Percentiles rank a stretch among this genome's conserved stretches.
Evolutionary conservation across 345 rosid species (phyloP).

Genomic region (Arabis hirsuta): DNA sequence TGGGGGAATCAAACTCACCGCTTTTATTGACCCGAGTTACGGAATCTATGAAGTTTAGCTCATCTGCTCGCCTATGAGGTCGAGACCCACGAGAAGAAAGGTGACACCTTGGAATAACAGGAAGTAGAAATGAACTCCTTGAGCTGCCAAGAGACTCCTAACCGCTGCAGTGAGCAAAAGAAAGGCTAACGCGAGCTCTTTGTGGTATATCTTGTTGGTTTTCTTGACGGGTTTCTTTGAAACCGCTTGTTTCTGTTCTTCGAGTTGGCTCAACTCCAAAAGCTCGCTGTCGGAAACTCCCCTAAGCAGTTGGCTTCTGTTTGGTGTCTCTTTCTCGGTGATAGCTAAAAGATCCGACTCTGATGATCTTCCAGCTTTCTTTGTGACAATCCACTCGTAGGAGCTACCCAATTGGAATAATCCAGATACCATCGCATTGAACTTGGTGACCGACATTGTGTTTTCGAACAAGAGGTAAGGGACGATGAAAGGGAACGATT

Average conservation of each 20-base stretch:
- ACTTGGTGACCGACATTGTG: conserved; percentile 92
- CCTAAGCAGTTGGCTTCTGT: conserved; percentile 51
- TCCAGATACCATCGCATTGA: conserved; percentile 89
- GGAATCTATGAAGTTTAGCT: conserved; percentile 43
- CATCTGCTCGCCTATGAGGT: conserved; percentile 88
- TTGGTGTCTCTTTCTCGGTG: conserved; percentile 65
- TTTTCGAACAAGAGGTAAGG: conserved; percentile 89
- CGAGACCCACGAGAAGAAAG: conserved; percentile 84
- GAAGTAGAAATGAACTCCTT: conserved; percentile 90
- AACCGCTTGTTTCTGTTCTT: conserved; percentile 59
- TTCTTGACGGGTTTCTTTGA: conserved; percentile 51
- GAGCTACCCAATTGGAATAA: conserved; percentile 85
- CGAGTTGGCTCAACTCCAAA: conserved; percentile 56
- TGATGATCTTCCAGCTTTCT: conserved; percentile 88
- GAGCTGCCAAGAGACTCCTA: conserved; percentile 75
- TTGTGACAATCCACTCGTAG: conserved; percentile 92
- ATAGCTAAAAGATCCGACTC: conserved; percentile 75
- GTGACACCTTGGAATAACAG: conserved; percentile 82
- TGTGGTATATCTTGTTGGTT: conserved; percentile 74
- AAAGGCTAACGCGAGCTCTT: conserved; percentile 79
- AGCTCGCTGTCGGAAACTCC: conserved; percentile 81
- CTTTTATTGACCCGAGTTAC: conserved; percentile 29
- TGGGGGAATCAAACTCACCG: conserved; percentile 32
- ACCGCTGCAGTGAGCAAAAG: conserved; percentile 78
- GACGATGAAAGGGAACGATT: conserved; percentile 79